Conservation (phyloP, 192 early-diverging fungal genomes). For the Coemansia sp. region DNA sequence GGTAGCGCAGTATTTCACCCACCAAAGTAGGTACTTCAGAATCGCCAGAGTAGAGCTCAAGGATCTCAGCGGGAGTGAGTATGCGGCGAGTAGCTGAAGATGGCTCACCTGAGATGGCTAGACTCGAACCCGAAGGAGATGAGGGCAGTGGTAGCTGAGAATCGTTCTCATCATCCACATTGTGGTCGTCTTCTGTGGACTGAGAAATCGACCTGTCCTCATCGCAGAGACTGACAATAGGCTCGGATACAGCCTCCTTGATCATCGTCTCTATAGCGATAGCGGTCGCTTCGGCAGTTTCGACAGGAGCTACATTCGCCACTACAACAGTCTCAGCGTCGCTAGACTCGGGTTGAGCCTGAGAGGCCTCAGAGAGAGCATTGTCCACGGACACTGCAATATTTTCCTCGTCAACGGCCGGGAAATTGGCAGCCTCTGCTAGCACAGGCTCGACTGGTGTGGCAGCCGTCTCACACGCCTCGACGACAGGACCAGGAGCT, state of each 20-base stretch:
- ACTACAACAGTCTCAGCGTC: constrained; percentile 13
- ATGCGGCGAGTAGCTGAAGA: constrained; percentile 34
- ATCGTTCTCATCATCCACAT: constrained; percentile 2
- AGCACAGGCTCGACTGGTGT: neutral
- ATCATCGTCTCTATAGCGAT: neutral
- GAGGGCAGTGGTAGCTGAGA: neutral
- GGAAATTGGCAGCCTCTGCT: neutral
- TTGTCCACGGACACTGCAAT: neutral
- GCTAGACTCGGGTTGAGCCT: neutral
- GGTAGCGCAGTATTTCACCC: constrained; percentile 67
- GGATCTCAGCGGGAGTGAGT: constrained; percentile 41
- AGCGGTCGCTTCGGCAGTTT: neutral
- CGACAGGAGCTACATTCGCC: constrained; percentile 11
- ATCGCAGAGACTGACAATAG: neutral
- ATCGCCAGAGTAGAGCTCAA: constrained; percentile 57
- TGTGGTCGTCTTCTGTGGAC: constrained; percentile 1
- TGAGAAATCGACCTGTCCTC: constrained; percentile 10
- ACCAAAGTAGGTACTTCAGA: constrained; percentile 49
- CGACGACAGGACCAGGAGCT: neutral
- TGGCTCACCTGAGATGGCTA: constrained; percentile 48
- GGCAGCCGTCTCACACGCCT: neutral
- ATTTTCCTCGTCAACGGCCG: constrained; percentile 2
- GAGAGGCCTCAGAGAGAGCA: neutral
- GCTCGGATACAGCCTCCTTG: constrained; percentile 23
- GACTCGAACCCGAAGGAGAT: constrained; percentile 17